Percentiles rank a stretch among this genome's conserved stretches.
Evolutionary conservation across 2,329 filamentous ascomycete genomes (phyloP).

Genomic region (Endoconidiophora polonica): DNA sequence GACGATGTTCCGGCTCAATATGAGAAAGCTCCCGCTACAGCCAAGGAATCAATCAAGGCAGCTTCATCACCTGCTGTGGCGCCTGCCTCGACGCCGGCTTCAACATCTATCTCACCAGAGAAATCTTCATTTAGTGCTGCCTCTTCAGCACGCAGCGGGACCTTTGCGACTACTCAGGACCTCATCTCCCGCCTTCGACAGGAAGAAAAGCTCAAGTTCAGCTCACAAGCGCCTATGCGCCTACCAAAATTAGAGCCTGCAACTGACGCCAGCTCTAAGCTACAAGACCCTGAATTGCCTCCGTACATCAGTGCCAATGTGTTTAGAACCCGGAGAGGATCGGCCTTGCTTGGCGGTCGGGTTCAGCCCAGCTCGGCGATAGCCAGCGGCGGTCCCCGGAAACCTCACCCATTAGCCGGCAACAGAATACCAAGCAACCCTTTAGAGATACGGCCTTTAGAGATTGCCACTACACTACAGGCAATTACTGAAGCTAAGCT

Average conservation of each 20-base stretch:
- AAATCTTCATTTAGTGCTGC: neutral
- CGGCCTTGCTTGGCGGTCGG: neutral
- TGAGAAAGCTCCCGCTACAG: neutral
- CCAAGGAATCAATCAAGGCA: neutral
- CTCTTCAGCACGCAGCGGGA: neutral
- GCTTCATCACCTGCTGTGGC: neutral
- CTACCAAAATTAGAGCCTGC: slow-evolving; percentile 10
- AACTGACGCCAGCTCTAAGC: neutral
- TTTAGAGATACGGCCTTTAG: neutral
- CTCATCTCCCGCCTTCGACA: slow-evolving; percentile 8
- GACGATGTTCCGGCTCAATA: neutral
- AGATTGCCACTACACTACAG: neutral
- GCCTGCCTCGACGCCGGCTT: neutral
- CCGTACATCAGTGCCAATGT: slow-evolving; percentile 9
- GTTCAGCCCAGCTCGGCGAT: neutral
- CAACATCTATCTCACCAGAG: neutral
- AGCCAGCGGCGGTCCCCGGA: neutral
- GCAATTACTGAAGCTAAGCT: neutral
- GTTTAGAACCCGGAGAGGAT: slow-evolving; percentile 9
- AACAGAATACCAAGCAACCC: slow-evolving; percentile 10
- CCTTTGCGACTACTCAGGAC: slow-evolving; percentile 2
- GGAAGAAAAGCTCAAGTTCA: slow-evolving; percentile 7
- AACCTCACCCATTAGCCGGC: slow-evolving; percentile 11
- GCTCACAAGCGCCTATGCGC: slow-evolving; percentile 5
- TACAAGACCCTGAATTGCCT: neutral